These are phyloP conservation scores for Cordyceps javanica DNA, from an alignment of 2,329 filamentous ascomycete genomes.

Conservation along the genomic window DNA sequence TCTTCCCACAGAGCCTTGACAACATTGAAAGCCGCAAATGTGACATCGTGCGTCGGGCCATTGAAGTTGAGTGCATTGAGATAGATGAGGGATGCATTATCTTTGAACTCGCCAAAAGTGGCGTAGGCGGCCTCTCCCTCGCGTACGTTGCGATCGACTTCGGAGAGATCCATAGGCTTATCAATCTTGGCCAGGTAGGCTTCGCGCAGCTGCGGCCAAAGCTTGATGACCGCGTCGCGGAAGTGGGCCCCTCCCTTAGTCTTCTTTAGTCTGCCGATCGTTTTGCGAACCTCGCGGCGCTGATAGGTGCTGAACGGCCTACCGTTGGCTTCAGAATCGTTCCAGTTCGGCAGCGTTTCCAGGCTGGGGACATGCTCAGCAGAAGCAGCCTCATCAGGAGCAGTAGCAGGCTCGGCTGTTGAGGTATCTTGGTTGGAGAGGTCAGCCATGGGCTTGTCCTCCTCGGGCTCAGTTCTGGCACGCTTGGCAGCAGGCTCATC, in stretches of 20 bases:
- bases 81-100: constrained; percentile 71
- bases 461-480: constrained; percentile 61
- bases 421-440: neutral
- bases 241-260: constrained; percentile 75
- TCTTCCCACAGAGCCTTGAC: constrained; percentile 50
- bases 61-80: constrained; percentile 80
- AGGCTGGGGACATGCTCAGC: constrained; percentile 18
- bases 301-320: constrained; percentile 53
- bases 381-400: constrained; percentile 4
- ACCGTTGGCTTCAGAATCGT: constrained; percentile 36
- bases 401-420: constrained; percentile 19
- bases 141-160: constrained; percentile 76
- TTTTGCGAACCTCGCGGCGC: constrained; percentile 55
- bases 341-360: constrained; percentile 31
- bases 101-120: constrained; percentile 64
- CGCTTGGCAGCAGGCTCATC: constrained; percentile 72
- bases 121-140: constrained; percentile 53
- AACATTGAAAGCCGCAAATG: constrained; percentile 47
- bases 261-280: constrained; percentile 74
- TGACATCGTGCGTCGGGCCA: constrained; percentile 67
- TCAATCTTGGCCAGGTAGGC: constrained; percentile 64
- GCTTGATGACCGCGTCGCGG: constrained; percentile 66
- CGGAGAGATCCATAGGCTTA: constrained; percentile 76
- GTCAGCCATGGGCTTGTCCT: constrained; percentile 25
- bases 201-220: constrained; percentile 70